Evolutionary conservation across 169 alveolate genomes (phyloP).

Genomic region (Cryptosporidium parvum): DNA sequence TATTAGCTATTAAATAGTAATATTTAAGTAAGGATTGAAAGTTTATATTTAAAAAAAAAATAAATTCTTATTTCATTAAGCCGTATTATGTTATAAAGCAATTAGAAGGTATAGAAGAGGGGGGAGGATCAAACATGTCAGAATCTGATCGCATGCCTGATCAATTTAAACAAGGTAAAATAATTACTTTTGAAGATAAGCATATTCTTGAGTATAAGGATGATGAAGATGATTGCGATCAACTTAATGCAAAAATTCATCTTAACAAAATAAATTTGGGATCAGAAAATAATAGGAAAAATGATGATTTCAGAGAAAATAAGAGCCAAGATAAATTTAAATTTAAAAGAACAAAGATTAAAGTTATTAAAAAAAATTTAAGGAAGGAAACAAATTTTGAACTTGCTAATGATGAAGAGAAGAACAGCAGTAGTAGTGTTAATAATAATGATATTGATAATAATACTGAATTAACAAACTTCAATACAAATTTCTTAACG

Average conservation of each 20-base stretch:
- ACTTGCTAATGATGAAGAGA: neutral
- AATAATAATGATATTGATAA: no score
- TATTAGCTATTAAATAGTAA: neutral
- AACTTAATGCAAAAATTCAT: neutral
- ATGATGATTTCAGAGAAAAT: neutral
- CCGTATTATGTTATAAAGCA: neutral
- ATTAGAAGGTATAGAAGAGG: neutral
- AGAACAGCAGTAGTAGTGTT: neutral
- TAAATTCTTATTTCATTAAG: no score
- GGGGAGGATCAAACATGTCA: neutral
- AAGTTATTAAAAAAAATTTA: constrained; percentile 20
- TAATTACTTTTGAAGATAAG: constrained; percentile 40
- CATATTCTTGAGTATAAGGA: constrained; percentile 28
- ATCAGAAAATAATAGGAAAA: neutral
- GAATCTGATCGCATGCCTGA: neutral
- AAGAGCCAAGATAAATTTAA: neutral
- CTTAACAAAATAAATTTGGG: neutral
- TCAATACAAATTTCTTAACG: constrained; percentile 25
- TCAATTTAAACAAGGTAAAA: neutral
- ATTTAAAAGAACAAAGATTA: constrained; percentile 42
- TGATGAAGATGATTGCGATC: constrained; percentile 6
- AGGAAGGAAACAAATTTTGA: constrained; percentile 1
- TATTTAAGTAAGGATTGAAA: no score
- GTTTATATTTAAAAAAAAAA: no score
- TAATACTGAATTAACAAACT: constrained; percentile 2